phyloP scores from a whole-genome alignment of 2,329 filamentous ascomycete species.

The Ascochyta pisi region DNA sequence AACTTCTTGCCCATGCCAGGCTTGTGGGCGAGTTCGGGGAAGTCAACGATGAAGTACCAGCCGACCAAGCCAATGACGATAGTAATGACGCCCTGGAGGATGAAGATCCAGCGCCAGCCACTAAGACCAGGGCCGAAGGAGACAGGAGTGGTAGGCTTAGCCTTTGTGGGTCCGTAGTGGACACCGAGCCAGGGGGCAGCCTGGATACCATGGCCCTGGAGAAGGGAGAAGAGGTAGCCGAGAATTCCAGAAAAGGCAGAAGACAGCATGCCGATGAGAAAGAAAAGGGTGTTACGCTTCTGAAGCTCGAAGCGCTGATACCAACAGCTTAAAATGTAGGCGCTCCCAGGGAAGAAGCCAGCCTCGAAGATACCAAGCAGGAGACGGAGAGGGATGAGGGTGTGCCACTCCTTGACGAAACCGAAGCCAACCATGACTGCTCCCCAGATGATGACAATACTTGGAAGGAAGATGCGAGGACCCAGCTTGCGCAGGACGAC shows the following conservation, averaged over 20 bases:
- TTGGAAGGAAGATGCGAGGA: constrained; percentile 29
- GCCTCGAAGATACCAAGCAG: constrained; percentile 36
- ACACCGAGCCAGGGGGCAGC: constrained; percentile 33
- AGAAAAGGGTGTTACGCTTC: constrained; percentile 65
- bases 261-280: constrained; percentile 40
- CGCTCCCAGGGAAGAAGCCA: constrained; percentile 37
- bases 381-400: constrained; percentile 30
- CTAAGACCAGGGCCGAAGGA: constrained; percentile 41
- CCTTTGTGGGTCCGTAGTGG: constrained; percentile 43
- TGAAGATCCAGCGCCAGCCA: constrained; percentile 41
- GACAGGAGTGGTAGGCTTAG: constrained; percentile 27
- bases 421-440: constrained; percentile 33
- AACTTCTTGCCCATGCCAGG: constrained; percentile 33
- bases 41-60: constrained; percentile 37
- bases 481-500: constrained; percentile 33
- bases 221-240: constrained; percentile 52
- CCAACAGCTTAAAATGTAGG: constrained; percentile 66
- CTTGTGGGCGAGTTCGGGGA: constrained; percentile 35
- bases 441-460: constrained; percentile 33
- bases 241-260: constrained; percentile 37
- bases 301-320: constrained; percentile 64
- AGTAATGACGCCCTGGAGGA: constrained; percentile 32
- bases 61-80: constrained; percentile 29
- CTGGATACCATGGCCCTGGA: constrained; percentile 53
- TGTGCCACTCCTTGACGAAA: constrained; percentile 35